A percentile compares a stretch with the other conserved stretches of the same genome.
Evolutionary conservation across 164 flowering plant genomes (phyloP).

Genomic region (Platanus orientalis): DNA sequence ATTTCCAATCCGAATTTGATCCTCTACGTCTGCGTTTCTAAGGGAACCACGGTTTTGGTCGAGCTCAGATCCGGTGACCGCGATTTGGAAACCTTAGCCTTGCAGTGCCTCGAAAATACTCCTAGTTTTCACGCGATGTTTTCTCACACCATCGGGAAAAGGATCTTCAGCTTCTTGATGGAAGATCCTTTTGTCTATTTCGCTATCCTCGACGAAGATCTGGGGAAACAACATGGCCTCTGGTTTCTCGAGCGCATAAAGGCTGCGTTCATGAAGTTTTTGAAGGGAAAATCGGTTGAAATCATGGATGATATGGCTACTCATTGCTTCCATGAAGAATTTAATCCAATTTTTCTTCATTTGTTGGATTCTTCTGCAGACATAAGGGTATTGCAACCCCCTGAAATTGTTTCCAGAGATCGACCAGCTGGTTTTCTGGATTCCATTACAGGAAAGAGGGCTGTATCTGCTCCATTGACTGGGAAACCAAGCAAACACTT

Average conservation of each 20-base stretch:
- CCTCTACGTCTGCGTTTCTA: too few species aligned
- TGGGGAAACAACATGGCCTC: slow-evolving; percentile 15
- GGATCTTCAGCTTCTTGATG: slow-evolving; percentile 23
- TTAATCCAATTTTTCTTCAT: slow-evolving; percentile 14
- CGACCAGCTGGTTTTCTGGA: slow-evolving; percentile 1
- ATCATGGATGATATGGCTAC: not conserved
- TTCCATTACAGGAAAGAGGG: slow-evolving; percentile 5
- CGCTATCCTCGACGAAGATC: slow-evolving; percentile 12
- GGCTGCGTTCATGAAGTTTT: slow-evolving; percentile 11
- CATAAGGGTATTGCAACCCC: not conserved
- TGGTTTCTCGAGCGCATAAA: slow-evolving; percentile 20
- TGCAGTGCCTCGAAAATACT: slow-evolving; percentile 17
- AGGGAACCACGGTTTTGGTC: slow-evolving; percentile 13
- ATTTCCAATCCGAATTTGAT: too few species aligned
- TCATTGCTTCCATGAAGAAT: slow-evolving; percentile 20
- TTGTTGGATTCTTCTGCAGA: slow-evolving; percentile 3
- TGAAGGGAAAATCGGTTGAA: slow-evolving; percentile 1
- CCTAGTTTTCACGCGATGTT: slow-evolving; percentile 20
- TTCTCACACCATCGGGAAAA: slow-evolving; percentile 17
- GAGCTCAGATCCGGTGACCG: slow-evolving; percentile 17
- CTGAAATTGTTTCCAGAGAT: not conserved
- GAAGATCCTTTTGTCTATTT: slow-evolving; percentile 26
- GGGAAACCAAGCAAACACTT: not conserved
- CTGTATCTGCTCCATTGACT: not conserved
- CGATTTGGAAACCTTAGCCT: slow-evolving; percentile 19